Evolutionary conservation across 805 yeast species (phyloP).

Genomic region (Candida qinlingensis): DNA sequence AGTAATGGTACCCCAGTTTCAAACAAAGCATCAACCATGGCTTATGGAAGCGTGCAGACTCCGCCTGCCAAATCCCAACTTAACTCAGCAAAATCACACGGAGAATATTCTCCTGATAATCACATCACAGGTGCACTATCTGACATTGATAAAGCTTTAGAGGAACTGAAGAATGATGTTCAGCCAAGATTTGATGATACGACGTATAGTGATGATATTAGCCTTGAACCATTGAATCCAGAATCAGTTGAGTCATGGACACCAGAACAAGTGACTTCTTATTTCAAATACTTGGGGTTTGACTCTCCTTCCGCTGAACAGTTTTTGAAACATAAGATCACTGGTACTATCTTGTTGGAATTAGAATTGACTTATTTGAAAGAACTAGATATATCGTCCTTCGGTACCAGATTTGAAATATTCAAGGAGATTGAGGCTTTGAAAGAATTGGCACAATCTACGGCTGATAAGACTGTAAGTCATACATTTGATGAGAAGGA

Average conservation of each 20-base stretch:
- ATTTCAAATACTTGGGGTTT: slow-evolving; percentile 69
- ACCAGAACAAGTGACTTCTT: slow-evolving; percentile 78
- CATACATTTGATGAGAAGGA: slow-evolving; percentile 11
- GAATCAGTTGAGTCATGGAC: slow-evolving; percentile 62
- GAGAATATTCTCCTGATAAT: slow-evolving; percentile 10
- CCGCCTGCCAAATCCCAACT: background rate
- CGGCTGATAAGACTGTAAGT: background rate
- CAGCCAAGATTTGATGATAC: slow-evolving; percentile 10
- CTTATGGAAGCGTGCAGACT: background rate
- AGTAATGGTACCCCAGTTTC: slow-evolving; percentile 1
- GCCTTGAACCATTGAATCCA: slow-evolving; percentile 38
- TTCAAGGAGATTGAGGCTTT: slow-evolving; percentile 81
- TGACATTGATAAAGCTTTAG: slow-evolving; percentile 69
- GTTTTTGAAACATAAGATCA: slow-evolving; percentile 82
- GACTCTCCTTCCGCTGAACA: slow-evolving; percentile 70
- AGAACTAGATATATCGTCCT: slow-evolving; percentile 85
- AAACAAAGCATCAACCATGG: slow-evolving; percentile 2
- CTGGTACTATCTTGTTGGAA: slow-evolving; percentile 81
- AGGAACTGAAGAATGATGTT: slow-evolving; percentile 45
- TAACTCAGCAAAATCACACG: background rate
- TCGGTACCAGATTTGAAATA: slow-evolving; percentile 93
- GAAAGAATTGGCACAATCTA: slow-evolving; percentile 22
- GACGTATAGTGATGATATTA: slow-evolving; percentile 8
- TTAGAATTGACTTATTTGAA: slow-evolving; percentile 81
- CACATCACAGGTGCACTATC: slow-evolving; percentile 52